phyloP scores from a whole-genome alignment of 1,139 yeast species.

The Blastobotrys arbuscula region DNA sequence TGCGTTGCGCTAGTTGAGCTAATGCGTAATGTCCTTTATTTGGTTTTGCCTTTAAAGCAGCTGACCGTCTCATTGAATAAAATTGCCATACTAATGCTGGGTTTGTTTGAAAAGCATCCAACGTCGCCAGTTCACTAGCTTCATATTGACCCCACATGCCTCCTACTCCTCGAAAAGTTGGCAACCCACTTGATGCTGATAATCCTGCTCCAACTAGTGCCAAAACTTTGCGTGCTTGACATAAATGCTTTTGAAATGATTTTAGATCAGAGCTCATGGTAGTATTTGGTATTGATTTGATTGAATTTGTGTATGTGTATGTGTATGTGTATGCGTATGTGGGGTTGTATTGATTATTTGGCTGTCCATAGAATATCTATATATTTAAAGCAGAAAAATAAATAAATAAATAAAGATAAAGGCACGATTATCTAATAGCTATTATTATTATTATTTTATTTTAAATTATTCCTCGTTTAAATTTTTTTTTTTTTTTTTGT shows the following conservation, averaged over 20 bases:
- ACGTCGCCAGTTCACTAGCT: conserved; percentile 81
- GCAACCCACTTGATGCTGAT: conserved; percentile 70
- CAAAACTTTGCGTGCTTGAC: conserved; percentile 50
- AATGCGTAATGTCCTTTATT: conserved; percentile 68
- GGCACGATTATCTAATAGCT: too few relatives aligned
- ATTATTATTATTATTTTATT: too few relatives aligned
- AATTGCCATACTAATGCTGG: conserved; percentile 91
- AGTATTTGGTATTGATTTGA: too few relatives aligned
- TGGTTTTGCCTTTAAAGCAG: conserved; percentile 63
- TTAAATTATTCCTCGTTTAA: too few relatives aligned
- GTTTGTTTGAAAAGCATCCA: conserved; percentile 77
- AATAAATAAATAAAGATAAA: too few relatives aligned
- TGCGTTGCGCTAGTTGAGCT: conserved; percentile 47
- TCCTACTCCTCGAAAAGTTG: conserved; percentile 65
- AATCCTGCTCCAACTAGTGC: conserved; percentile 85
- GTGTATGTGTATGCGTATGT: not conserved
- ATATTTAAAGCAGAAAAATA: too few relatives aligned
- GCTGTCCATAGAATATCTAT: too few relatives aligned
- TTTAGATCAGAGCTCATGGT: conserved; percentile 28
- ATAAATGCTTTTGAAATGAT: conserved; percentile 55
- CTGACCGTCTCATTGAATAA: conserved; percentile 61
- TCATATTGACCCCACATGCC: conserved; percentile 77
- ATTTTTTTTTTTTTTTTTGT: too few relatives aligned
- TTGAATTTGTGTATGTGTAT: not conserved
- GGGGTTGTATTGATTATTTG: too few relatives aligned